phyloP scores from a whole-genome alignment of 768 basidiomycete genomes.

The Pleurotus cornucopiae region DNA sequence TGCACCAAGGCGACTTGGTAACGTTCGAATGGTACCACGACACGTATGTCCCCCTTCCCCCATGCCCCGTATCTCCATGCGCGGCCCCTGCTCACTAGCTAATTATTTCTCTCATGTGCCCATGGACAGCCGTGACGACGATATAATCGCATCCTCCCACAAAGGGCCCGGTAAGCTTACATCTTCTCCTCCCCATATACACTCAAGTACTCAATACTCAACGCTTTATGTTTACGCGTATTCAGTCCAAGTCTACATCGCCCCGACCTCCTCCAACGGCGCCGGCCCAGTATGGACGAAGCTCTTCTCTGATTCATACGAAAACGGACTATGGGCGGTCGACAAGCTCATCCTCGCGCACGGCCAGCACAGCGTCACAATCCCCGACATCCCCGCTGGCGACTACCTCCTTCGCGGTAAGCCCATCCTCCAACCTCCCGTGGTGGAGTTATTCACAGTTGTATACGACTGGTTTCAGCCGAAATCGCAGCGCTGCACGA shows the following conservation, averaged over 20 bases:
- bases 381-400: slow-evolving; percentile 29
- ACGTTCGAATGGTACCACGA: slow-evolving; percentile 33
- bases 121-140: slow-evolving; percentile 25
- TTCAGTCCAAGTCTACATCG: slow-evolving; percentile 28
- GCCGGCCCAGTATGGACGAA: slow-evolving; percentile 29
- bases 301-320: slow-evolving; percentile 24
- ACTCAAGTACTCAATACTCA: not conserved
- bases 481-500: slow-evolving; percentile 31
- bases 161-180: slow-evolving; percentile 25
- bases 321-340: slow-evolving; percentile 24
- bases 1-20: slow-evolving; percentile 26
- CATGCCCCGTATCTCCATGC: not conserved
- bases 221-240: not conserved
- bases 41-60: slow-evolving; percentile 15
- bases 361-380: slow-evolving; percentile 28
- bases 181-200: not conserved
- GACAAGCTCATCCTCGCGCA: slow-evolving; percentile 24
- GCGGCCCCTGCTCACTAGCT: not conserved
- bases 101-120: too few relatives aligned
- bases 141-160: slow-evolving; percentile 32
- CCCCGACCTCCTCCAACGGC: slow-evolving; percentile 23
- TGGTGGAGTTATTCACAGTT: not conserved
- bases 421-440: slow-evolving; percentile 4
- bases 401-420: slow-evolving; percentile 29
- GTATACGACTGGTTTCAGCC: slow-evolving; percentile 15